Conservation (phyloP, 2,329 filamentous ascomycete genomes). For the Hirsutella rhossiliensis region DNA sequence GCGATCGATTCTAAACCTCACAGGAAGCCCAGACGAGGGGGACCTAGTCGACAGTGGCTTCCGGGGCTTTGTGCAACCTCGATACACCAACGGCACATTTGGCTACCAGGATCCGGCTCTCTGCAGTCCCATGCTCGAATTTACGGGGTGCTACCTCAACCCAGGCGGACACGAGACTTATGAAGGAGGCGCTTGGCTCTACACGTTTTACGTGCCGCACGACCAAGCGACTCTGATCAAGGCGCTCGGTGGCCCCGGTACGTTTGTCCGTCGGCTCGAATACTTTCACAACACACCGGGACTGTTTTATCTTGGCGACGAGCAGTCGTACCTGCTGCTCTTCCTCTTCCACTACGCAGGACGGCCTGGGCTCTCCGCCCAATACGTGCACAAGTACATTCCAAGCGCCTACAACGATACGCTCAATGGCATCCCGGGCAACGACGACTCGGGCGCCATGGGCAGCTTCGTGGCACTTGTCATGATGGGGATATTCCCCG, state of each 20-base stretch:
- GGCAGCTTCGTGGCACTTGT: constrained; percentile 37
- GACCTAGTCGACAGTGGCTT: constrained; percentile 31
- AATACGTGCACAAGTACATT: constrained; percentile 52
- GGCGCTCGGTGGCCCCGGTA: constrained; percentile 45
- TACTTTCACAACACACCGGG: constrained; percentile 40
- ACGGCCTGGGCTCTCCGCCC: constrained; percentile 42
- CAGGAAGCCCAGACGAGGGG: neutral
- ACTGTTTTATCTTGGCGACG: constrained; percentile 14
- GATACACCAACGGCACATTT: constrained; percentile 53
- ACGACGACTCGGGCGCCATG: constrained; percentile 42
- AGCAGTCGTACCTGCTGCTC: constrained; percentile 46
- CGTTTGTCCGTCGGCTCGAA: constrained; percentile 47
- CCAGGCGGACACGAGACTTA: constrained; percentile 51
- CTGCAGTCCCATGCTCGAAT: constrained; percentile 26
- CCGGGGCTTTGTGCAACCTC: constrained; percentile 59
- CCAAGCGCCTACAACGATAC: constrained; percentile 55
- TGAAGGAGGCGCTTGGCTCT: constrained; percentile 59
- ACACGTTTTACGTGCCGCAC: constrained; percentile 46
- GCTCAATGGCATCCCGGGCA: constrained; percentile 42
- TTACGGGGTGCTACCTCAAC: constrained; percentile 15
- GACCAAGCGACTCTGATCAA: constrained; percentile 34
- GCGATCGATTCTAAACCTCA: constrained; percentile 12
- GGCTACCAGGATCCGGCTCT: constrained; percentile 54
- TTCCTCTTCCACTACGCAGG: constrained; percentile 55
- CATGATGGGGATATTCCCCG: constrained; percentile 41